phyloP scores from a whole-genome alignment of 768 basidiomycete genomes.

The Rhodotorula kratochvilovae region DNA sequence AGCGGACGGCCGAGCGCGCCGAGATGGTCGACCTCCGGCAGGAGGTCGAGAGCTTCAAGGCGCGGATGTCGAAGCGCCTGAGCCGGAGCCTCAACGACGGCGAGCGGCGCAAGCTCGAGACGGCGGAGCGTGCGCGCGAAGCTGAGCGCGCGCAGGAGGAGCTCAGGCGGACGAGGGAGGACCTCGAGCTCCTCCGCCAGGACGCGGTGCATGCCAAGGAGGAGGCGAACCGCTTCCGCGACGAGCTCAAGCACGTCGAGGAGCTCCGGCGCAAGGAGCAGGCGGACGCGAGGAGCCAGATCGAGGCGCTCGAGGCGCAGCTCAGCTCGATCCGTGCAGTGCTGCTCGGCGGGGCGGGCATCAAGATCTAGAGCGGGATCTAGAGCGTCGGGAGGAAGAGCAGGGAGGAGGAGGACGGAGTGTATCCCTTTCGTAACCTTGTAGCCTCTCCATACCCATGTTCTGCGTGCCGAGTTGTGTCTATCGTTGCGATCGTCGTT shows the following conservation, averaged over 20 bases:
- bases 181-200: neutral
- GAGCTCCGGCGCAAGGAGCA: slow-evolving; percentile 29
- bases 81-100: neutral
- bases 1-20: slow-evolving; percentile 12
- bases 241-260: slow-evolving; percentile 30
- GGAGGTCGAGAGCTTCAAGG: slow-evolving; percentile 28
- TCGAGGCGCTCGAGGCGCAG: slow-evolving; percentile 28
- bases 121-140: slow-evolving; percentile 20
- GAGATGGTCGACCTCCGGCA: slow-evolving; percentile 32
- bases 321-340: slow-evolving; percentile 21
- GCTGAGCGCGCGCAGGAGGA: neutral
- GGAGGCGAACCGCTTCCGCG: slow-evolving; percentile 18
- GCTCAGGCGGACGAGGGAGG: neutral
- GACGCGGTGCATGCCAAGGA: slow-evolving; percentile 5
- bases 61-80: slow-evolving; percentile 7
- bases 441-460: too few relatives aligned
- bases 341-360: neutral
- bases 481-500: too few relatives aligned
- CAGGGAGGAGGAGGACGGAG: too few relatives aligned
- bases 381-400: too few relatives aligned
- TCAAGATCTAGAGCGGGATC: neutral
- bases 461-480: too few relatives aligned
- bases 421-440: too few relatives aligned
- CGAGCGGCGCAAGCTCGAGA: slow-evolving; percentile 13
- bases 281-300: slow-evolving; percentile 21